phyloP scores from a whole-genome alignment of 306 rosid species.

The Prinsepia uniflora region DNA sequence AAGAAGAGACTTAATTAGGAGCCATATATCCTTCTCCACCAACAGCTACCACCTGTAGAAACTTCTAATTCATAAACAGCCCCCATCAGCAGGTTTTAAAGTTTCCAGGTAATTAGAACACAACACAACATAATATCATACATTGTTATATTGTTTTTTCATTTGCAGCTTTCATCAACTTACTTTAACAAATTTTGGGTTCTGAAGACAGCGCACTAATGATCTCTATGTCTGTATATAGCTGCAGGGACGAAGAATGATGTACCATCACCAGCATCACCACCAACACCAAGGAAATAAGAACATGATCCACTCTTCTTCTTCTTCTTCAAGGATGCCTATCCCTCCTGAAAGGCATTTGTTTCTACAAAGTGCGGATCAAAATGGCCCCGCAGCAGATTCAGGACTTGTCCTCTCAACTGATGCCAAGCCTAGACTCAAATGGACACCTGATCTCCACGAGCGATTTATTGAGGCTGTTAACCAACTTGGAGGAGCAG shows the following conservation, averaged over 20 bases:
- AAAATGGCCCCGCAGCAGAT: constrained; percentile 59
- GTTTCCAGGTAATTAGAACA: neutral
- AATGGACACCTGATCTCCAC: constrained; percentile 90
- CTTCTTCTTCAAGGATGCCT: constrained; percentile 47
- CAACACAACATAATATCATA: neutral
- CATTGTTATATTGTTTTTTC: too few species aligned
- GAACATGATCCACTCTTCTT: constrained; percentile 35
- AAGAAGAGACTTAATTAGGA: neutral
- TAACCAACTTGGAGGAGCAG: constrained; percentile 80
- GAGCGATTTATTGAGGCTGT: constrained; percentile 83
- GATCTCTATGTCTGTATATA: neutral
- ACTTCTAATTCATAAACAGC: neutral
- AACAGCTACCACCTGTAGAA: neutral
- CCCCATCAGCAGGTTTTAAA: neutral
- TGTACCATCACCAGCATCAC: constrained; percentile 51
- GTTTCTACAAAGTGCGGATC: constrained; percentile 53
- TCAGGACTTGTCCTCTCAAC: constrained; percentile 83
- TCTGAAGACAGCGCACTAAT: neutral
- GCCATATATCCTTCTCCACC: too few species aligned
- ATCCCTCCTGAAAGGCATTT: constrained; percentile 64
- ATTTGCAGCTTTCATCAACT: neutral
- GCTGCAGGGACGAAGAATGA: neutral
- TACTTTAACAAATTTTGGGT: neutral
- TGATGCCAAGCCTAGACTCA: constrained; percentile 84
- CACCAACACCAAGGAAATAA: constrained; percentile 36